phyloP scores from a whole-genome alignment of 768 basidiomycete species.

The Plicaturopsis crispa region DNA sequence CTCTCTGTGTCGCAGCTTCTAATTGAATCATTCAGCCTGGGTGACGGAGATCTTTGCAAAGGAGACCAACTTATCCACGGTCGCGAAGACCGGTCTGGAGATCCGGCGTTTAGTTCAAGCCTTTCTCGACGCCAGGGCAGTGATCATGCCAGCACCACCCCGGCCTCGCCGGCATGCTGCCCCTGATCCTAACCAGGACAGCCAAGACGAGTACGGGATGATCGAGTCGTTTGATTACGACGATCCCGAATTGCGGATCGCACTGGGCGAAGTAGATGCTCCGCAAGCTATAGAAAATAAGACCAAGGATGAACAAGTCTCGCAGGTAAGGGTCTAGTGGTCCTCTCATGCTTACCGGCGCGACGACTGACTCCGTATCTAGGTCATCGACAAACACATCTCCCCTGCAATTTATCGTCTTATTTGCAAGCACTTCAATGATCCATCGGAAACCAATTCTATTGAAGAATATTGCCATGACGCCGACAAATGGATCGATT shows the following conservation, averaged over 20 bases:
- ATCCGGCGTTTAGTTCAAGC: constrained; percentile 50
- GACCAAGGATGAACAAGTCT: constrained; percentile 39
- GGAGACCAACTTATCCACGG: constrained; percentile 32
- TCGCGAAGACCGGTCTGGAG: constrained; percentile 39
- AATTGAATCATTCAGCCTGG: constrained; percentile 39
- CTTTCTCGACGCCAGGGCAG: constrained; percentile 51
- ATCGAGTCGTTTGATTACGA: constrained; percentile 52
- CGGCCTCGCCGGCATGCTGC: constrained; percentile 16
- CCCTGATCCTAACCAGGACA: constrained; percentile 46
- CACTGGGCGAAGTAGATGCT: constrained; percentile 31
- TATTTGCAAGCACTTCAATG: constrained; percentile 39
- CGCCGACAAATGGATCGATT: constrained; percentile 54
- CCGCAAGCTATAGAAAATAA: constrained; percentile 21
- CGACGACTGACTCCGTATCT: constrained; percentile 2
- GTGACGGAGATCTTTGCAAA: constrained; percentile 42
- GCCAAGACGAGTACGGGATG: constrained; percentile 68
- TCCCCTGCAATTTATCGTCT: constrained; percentile 49
- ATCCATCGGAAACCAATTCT: constrained; percentile 14
- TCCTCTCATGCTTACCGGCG: neutral
- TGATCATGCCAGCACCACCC: constrained; percentile 36
- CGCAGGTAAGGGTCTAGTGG: constrained; percentile 30
- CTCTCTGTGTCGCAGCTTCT: constrained; percentile 7
- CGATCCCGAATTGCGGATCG: constrained; percentile 52
- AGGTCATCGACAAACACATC: constrained; percentile 45
- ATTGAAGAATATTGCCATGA: constrained; percentile 20